phyloP scores from a whole-genome alignment of 2,329 filamentous ascomycete genomes.

The Trichoderma endophyticum region DNA sequence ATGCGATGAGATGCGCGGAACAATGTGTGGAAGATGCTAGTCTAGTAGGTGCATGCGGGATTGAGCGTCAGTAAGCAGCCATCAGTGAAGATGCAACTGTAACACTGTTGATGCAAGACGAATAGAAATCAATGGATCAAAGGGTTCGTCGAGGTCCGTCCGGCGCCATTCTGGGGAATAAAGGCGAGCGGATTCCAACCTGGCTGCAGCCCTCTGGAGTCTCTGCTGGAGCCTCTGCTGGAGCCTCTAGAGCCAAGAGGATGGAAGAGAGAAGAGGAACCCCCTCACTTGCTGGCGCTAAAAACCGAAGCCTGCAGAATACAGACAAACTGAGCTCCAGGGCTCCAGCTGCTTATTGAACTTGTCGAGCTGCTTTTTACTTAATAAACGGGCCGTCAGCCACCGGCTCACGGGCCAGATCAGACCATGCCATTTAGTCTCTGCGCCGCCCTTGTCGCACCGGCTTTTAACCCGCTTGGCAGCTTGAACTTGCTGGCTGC shows the following conservation, averaged over 20 bases:
- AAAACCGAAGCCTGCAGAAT: neutral
- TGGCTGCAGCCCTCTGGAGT: neutral
- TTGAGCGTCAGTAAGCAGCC: neutral
- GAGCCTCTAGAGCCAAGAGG: neutral
- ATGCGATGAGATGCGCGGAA: too few species aligned
- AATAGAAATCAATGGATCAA: neutral
- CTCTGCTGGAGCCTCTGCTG: neutral
- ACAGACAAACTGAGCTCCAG: neutral
- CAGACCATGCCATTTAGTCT: conserved; percentile 14
- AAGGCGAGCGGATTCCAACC: neutral
- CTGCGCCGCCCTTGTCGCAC: neutral
- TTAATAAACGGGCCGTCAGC: conserved; percentile 11
- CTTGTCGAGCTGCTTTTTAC: neutral
- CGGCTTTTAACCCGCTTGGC: neutral
- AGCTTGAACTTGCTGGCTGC: neutral
- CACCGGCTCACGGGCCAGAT: conserved; percentile 15
- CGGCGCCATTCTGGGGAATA: neutral
- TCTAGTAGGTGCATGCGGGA: neutral
- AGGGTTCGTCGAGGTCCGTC: neutral
- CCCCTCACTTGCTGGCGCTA: neutral
- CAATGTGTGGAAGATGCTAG: neutral
- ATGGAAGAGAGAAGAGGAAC: neutral
- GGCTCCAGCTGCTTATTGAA: neutral
- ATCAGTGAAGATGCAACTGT: neutral
- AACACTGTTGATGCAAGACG: neutral